Evolutionary conservation across 345 rosid genomes (phyloP).

Genomic region (Firmiana major): DNA sequence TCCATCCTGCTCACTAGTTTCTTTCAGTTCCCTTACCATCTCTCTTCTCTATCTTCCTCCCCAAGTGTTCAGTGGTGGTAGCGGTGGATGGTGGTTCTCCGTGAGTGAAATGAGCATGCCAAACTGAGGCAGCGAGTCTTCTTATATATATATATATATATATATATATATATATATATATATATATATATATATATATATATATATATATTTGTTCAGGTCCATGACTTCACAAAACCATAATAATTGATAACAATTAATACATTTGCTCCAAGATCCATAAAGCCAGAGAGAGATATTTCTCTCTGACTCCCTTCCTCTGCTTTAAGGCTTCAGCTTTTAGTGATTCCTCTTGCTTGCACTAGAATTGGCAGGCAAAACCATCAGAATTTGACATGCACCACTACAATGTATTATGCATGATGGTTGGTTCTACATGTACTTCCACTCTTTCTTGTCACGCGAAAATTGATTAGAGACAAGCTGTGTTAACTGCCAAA

Average conservation of each 20-base stretch:
- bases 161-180: too few relatives aligned
- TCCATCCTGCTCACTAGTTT: not conserved
- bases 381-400: conserved; percentile 13
- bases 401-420: not conserved
- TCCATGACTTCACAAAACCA: not conserved
- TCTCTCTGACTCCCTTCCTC: not conserved
- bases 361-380: conserved; percentile 23
- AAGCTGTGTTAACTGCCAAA: conserved; percentile 1
- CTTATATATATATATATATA: not conserved
- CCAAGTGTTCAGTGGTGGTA: not conserved
- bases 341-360: conserved; percentile 21
- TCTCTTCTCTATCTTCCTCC: not conserved
- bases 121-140: not conserved
- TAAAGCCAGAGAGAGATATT: not conserved
- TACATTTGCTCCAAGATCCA: not conserved
- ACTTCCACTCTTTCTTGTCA: conserved; percentile 29
- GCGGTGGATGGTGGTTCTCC: not conserved
- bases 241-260: not conserved
- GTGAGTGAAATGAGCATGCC: not conserved
- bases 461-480: not conserved
- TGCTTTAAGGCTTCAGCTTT: conserved; percentile 10
- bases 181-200: too few relatives aligned
- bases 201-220: not conserved
- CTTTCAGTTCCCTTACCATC: conserved; percentile 35
- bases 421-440: conserved; percentile 10